Evolutionary conservation across 805 yeast genomes (phyloP), one percentile per base, ranked within the genome.

Genomic region (Zygoascus bituminiphila): DNA sequence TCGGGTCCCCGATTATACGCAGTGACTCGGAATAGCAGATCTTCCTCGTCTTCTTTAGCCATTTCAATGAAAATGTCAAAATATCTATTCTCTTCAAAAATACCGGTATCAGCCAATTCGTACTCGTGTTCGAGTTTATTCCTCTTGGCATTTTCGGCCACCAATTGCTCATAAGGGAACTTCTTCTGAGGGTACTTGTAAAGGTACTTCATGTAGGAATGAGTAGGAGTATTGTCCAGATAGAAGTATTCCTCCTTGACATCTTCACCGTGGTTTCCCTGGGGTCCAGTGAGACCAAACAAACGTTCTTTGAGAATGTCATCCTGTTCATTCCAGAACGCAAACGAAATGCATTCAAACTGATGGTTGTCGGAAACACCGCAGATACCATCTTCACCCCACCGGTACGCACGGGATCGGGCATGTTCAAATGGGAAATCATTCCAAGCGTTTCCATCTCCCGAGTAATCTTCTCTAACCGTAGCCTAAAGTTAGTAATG

Each of bases 331-430:
- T 88, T 88, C 97, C 97, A 88, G 52, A 89, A 71, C 2, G 89
- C 95, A 71, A 88, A 72, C n/a, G 84, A 76, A 56, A 86, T 65
- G 62, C 91, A 82, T 26, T 86, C 69, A 55, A 77, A 65, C 61
- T 86, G 96, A 60, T 84, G 88, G 52, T 84, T 78, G 62, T 88
- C 97, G 52, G 85, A 77, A 19, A 86, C 82, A 44, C 97, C 97
- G 9, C 91, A 94, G 56, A 88, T 69, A 1, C 97, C 97, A 63
- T 88, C 96, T 64, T 89, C 97, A 38, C 96, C 95, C 97, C 97
- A 88, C 40, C 97, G 73, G 63, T 84, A 88, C 12, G 86, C 78
- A 55, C 97, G 71, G 20, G 88, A 77, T 51, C 79, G 73, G 1
- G 94, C 83, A 52, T 86, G 88, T 51, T 86, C 94, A 63, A 87